These are phyloP conservation scores for Vinca minor DNA, from an alignment of 257 asterid species.

Conservation along the genomic window DNA sequence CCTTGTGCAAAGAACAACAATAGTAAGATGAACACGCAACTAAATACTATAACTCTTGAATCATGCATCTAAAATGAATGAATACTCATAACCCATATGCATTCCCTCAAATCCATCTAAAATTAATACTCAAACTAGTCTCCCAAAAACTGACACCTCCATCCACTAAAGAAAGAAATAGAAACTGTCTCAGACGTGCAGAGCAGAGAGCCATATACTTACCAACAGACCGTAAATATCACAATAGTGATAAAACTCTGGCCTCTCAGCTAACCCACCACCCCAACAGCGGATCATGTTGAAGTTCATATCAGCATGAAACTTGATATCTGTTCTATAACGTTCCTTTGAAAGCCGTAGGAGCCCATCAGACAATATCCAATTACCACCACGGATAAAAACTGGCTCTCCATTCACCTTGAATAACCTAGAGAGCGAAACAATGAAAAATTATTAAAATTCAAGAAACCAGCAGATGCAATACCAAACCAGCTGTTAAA, in stretches of 20 bases:
- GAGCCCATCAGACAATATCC: constrained; percentile 96
- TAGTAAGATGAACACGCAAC: not conserved
- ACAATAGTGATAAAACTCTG: constrained; percentile 87
- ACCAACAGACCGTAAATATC: constrained; percentile 93
- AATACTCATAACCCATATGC: not conserved
- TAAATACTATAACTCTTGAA: not conserved
- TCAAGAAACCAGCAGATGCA: constrained; percentile 3
- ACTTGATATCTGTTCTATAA: constrained; percentile 72
- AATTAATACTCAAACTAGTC: not conserved
- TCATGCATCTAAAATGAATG: too few relatives aligned
- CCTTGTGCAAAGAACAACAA: too few relatives aligned
- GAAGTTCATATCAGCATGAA: constrained; percentile 98
- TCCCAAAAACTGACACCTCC: not conserved
- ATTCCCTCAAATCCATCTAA: not conserved
- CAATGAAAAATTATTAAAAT: not conserved
- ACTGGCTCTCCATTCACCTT: constrained; percentile 85
- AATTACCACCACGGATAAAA: constrained; percentile 96
- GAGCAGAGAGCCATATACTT: constrained; percentile 1
- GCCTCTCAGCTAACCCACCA: constrained; percentile 96
- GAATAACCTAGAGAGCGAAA: constrained; percentile 51
- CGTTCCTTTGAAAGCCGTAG: constrained; percentile 79
- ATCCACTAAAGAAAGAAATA: not conserved
- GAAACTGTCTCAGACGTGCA: not conserved
- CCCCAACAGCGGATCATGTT: constrained; percentile 99
- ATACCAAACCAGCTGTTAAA: not conserved